Conservation (phyloP, 176 grass and related monocot species). For the Zea mays region DNA sequence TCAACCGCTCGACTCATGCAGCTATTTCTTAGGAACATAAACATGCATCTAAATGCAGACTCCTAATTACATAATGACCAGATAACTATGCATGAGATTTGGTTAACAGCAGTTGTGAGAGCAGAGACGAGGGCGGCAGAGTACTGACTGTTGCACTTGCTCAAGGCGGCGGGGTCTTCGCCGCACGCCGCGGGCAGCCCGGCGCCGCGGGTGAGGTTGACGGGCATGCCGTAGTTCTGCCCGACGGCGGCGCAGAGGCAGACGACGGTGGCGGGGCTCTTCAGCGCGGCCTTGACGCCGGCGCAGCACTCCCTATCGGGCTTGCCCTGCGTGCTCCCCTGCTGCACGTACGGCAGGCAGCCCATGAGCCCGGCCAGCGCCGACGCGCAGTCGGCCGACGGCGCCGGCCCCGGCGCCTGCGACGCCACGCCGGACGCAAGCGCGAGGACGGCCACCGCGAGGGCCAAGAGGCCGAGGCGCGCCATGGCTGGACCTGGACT, state of each 20-base stretch:
- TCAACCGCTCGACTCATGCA: too few species aligned
- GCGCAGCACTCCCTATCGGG: slow-evolving; percentile 51
- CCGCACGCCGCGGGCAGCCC: slow-evolving; percentile 59
- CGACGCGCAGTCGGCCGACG: slow-evolving; percentile 38
- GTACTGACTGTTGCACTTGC: slow-evolving; percentile 55
- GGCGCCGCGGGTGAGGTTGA: slow-evolving; percentile 62
- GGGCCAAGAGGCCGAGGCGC: neutral
- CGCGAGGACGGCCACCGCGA: slow-evolving; percentile 21
- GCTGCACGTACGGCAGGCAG: slow-evolving; percentile 48
- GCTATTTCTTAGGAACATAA: too few species aligned
- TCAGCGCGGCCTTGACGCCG: slow-evolving; percentile 44
- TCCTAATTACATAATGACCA: too few species aligned
- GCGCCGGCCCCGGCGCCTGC: slow-evolving; percentile 32
- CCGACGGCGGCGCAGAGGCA: slow-evolving; percentile 53
- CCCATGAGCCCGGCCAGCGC: neutral
- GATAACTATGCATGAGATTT: too few species aligned
- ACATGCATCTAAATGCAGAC: too few species aligned
- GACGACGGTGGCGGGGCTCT: slow-evolving; percentile 36
- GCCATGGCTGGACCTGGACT: neutral
- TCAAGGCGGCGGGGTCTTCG: slow-evolving; percentile 36
- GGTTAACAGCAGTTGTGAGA: too few species aligned
- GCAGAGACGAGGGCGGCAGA: neutral
- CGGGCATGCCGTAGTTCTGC: slow-evolving; percentile 6
- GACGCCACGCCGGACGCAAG: slow-evolving; percentile 29
- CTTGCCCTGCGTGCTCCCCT: slow-evolving; percentile 9